Percentiles rank a stretch among this genome's conserved stretches.
Conservation (phyloP, 2,329 filamentous ascomycete genomes). For the Ceratocystis albifundus region DNA sequence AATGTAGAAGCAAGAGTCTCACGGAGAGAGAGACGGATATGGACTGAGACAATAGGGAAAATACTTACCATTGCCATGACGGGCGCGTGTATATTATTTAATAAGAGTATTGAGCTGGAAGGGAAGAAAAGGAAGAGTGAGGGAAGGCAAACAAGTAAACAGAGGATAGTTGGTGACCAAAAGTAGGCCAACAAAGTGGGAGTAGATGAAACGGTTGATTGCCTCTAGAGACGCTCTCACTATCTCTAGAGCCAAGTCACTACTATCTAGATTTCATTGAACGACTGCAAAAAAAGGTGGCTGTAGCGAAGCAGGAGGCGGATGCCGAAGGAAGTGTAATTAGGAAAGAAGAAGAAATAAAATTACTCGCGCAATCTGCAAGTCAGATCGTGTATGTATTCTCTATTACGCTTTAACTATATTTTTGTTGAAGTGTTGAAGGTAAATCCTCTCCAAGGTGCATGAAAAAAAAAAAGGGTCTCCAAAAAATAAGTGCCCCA, state of each 20-base stretch:
- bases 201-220: slow-evolving; percentile 32
- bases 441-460: neutral
- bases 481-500: slow-evolving; percentile 10
- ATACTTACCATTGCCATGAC: slow-evolving; percentile 31
- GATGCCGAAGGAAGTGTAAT: neutral
- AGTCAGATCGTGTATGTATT: no score
- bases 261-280: slow-evolving; percentile 59
- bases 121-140: neutral
- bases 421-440: neutral
- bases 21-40: neutral
- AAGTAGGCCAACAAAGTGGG: slow-evolving; percentile 1
- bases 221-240: slow-evolving; percentile 66
- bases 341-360: slow-evolving; percentile 4
- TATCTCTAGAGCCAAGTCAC: slow-evolving; percentile 62
- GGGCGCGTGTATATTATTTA: slow-evolving; percentile 27
- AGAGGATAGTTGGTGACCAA: neutral
- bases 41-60: neutral
- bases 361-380: neutral
- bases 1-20: neutral
- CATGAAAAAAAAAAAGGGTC: slow-evolving; percentile 13
- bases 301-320: neutral
- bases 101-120: slow-evolving; percentile 38
- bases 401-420: no score
- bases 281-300: slow-evolving; percentile 11
- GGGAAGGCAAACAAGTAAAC: neutral